Base-by-base conservation (phyloP, 202 grass and related monocot genomes). In the Schoenoplectus triqueter region DNA sequence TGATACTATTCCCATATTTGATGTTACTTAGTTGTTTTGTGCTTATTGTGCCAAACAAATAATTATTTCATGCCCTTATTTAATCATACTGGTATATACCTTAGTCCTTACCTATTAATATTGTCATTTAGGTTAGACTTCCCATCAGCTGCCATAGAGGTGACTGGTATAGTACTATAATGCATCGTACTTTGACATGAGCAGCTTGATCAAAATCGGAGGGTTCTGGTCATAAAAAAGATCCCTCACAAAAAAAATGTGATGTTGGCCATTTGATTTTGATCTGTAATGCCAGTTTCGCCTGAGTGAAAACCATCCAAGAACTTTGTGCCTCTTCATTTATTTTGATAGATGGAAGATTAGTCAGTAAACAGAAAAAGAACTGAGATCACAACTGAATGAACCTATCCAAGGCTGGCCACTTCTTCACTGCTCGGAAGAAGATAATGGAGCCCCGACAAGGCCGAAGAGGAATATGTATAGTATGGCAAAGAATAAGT, bases 1-100 rank as follows among this genome's bases (percentile, higher is more conserved):
- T 54, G 4, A 75, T 41, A 77, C n/a, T 77, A 76, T 41, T 7
- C 5, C 73, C 51, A 57, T 14, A 77, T 40, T 77, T 77, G 51
- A 52, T 40, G 11, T 57, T 54, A 78, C 15, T 15, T 76, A 55
- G 48, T 76, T 76, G 3, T 56, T 77, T 20, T 55, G 49, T 6
- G 11, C 20, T 52, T 39, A 39, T 76, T 56, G 40, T 41, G 54
- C 11, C 31, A 6, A 6, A 78, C 11, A 59, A 10, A 59, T 60
- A 78, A 60, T 59, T 78, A 60, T 60, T 15, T 56, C 52, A 41
- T 49, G 22, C 13, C n/a, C 48, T 54, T 73, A 2, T 57, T 22
- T 52, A 57, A 40, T 57, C 11, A 57, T 74, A 51, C 70, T 52
- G 7, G 17, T 51, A 73, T 21, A 7, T 5, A 71, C 15, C 44